Base-by-base conservation (phyloP, 225 moss, liverwort and hornwort species). In the Antitrichia curtipendula region DNA sequence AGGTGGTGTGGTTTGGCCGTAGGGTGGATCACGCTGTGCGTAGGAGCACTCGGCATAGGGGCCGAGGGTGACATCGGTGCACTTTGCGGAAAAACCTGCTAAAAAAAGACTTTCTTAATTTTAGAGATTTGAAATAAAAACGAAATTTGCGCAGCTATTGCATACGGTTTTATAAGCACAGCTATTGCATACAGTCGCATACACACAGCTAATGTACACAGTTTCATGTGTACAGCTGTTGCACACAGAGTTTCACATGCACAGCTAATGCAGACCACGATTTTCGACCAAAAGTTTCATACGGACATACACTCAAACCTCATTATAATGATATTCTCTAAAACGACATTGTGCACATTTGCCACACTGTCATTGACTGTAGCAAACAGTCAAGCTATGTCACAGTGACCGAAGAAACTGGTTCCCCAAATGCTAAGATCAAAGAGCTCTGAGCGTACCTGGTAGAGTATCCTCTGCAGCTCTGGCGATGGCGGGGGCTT, bases 31-130 rank as follows among this genome's bases (percentile, higher is more conserved):
- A 89, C 71, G 59, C 88, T 87, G 73, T 93, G 87, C 53, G 87
- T 66, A 20, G 85, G 78, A 34, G 84, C 84, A 77, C 73, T 87
- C 28, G 56, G 87, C 82, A 68, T 61, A 47, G 86, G 69, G 73
- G 88, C 65, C 54, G 89, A 90, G 23, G 90, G 86, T 18, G 89
- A 86, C 57, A 85, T 77, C 17, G 87, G 89, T 13, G 89, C 40
- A 89, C 90, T 93, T 76, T 91, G 89, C 22, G 91, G 89, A 86
- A 89, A 89, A 41, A 89, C 90, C 92, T 93, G 89, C 43, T 23
- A 34, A 79, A 53, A 65, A 83, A 50, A 84, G 21, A 73, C 8
- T 31, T 24, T 10, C 11, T n/a, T 45, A 13, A 13, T 6, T n/a
- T 24, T 8, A 25, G 45, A 45, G 16, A 18, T 84, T 57, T 84